Evolutionary conservation across 2,329 filamentous ascomycete genomes (phyloP), one percentile per base, ranked within the genome.

Genomic region (Sclerotinia borealis): DNA sequence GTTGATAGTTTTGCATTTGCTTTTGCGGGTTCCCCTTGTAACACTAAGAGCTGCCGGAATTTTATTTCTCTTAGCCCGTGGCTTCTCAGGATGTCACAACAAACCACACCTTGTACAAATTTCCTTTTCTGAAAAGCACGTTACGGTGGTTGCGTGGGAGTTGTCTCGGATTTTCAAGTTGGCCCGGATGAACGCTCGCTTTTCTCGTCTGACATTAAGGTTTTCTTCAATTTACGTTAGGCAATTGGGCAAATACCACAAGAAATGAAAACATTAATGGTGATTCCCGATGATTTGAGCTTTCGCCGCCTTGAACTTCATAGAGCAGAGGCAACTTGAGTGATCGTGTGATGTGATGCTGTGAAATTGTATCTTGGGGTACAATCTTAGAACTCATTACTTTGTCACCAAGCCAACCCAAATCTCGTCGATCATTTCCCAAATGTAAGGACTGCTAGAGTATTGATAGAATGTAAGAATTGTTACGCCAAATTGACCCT

Each of bases 1-100:
- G 51, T 50, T 58, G 45, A 60, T 52, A 27, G 17, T 63, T 66
- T 62, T 65, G 67, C 66, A 67, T 69, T 59, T 66, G 49, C 59
- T 56, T 65, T 67, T 66, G 63, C 67, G 64, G 66, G 59, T 69
- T 67, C 65, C 66, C 68, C 67, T 67, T 73, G 72, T 73, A 73
- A 70, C 66, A 73, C 63, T 72, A 73, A 66, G 66, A 69, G 64
- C 69, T 63, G 64, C 58, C 59, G 68, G 68, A 65, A 63, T 67
- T 45, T 64, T 63, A 63, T 59, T 50, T 66, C 64, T 64, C 64
- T 63, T 64, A 56, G 60, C 50, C 61, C 54, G 55, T 66, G 61
- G 65, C 63, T 64, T 61, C 63, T 63, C 65, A 61, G 66, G 65
- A 68, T 69, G 64, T 60, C 64, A 63, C 55, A 54, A 63, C 55